Base-by-base conservation (phyloP, 2,329 filamentous ascomycete genomes). In the Alternaria burnsii region DNA sequence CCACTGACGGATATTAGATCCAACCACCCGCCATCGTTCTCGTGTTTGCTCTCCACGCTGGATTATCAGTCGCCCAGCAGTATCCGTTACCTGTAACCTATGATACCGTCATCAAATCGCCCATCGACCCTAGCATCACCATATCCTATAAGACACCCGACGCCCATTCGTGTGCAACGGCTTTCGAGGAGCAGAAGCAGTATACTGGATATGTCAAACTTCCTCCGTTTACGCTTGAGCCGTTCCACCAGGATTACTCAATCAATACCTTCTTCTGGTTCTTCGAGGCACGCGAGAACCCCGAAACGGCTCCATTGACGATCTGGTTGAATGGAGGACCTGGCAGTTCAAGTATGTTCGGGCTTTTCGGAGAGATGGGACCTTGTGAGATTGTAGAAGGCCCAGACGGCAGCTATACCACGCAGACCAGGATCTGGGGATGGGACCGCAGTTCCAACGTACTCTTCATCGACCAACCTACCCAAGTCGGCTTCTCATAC, bases 401-500 rank as follows among this genome's bases (percentile, higher is more conserved):
- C 58, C 67, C 76, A 12, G 75, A 84, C 58, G 79, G 77, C 50
- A 79, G 68, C 28, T 85, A 87, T 58, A 83, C 83, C 14, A 90
- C 87, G 0, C 79, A 83, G 48, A 82, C 85, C 10, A 82, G 87
- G 52, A 82, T 87, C 71, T 91, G 87, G 85, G 87, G 87, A 16
- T 91, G 88, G 88, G 88, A 91, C 73, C 82, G 83, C 58, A 82
- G 80, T 46, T 85, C 84, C 32, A 88, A 88, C 67, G 79, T 88
- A 71, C 79, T 88, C 48, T 88, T 85, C 72, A 84, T 88, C 59
- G 82, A 84, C 52, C 76, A 93, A 85, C 89, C 89, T 24, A 88
- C 89, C 62, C 88, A 92, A 77, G 86, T 92, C 50, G 87, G 87
- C 26, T 88, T 90, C 66, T 91, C 88, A 2, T 88, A 87, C 71